Conservation (phyloP, 1,139 yeast genomes). For the Chernovozyma aurita region DNA sequence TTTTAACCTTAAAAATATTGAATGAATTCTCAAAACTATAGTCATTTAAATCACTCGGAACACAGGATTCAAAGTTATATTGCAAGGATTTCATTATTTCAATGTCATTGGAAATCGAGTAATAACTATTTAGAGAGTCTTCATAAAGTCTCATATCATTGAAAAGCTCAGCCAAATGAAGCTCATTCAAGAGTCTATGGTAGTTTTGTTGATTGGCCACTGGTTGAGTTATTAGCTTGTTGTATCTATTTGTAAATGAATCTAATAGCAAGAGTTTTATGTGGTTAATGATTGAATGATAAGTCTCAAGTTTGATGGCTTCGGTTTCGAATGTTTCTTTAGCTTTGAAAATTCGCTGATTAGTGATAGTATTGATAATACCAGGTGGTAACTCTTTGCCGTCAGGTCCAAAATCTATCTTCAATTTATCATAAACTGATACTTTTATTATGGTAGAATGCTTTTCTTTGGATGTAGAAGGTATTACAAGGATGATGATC, state of each 20-base stretch:
- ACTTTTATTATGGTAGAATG: slow-evolving; percentile 43
- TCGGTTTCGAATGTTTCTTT: slow-evolving; percentile 34
- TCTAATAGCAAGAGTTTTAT: slow-evolving; percentile 51
- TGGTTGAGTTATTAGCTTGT: slow-evolving; percentile 31
- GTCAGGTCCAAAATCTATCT: slow-evolving; percentile 54
- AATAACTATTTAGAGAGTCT: slow-evolving; percentile 43
- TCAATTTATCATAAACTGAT: slow-evolving; percentile 61
- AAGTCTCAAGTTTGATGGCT: slow-evolving; percentile 40
- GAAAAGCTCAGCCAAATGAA: slow-evolving; percentile 25
- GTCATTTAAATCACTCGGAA: slow-evolving; percentile 13
- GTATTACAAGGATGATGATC: slow-evolving; percentile 56
- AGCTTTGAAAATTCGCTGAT: slow-evolving; percentile 32
- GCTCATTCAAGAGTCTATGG: slow-evolving; percentile 11
- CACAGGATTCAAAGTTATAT: not conserved
- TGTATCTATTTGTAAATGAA: slow-evolving; percentile 52
- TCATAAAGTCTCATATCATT: slow-evolving; percentile 52
- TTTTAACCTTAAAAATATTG: slow-evolving; percentile 2
- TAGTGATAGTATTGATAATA: not conserved
- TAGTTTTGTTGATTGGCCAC: slow-evolving; percentile 20
- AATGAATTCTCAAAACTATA: slow-evolving; percentile 17
- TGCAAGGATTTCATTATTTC: not conserved
- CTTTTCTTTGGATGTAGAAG: slow-evolving; percentile 41
- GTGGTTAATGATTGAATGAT: slow-evolving; percentile 42
- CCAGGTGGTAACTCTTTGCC: slow-evolving; percentile 31
- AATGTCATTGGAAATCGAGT: not conserved